phyloP scores from a whole-genome alignment of 148 eudicot genomes.

The Bassia scoparia region DNA sequence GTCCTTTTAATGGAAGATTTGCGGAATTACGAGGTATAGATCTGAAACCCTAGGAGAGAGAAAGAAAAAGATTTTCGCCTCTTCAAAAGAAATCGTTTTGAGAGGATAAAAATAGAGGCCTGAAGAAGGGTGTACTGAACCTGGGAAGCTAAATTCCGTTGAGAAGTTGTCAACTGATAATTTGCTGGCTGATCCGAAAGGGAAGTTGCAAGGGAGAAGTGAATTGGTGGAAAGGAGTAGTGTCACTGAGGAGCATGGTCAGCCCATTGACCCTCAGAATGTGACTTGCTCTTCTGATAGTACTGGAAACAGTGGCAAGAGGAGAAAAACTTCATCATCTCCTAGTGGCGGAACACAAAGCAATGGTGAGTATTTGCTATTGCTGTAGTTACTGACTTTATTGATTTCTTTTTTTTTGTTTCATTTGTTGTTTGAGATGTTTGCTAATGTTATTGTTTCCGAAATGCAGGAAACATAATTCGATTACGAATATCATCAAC shows the following conservation, averaged over 20 bases:
- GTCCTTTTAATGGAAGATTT: too few relatives aligned
- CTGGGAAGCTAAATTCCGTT: slow-evolving; percentile 23
- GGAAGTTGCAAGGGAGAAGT: slow-evolving; percentile 16
- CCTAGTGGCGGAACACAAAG: slow-evolving; percentile 21
- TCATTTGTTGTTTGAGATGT: neutral
- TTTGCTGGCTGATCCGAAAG: neutral
- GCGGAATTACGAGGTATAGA: too few relatives aligned
- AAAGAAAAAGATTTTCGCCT: too few relatives aligned
- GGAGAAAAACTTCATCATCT: slow-evolving; percentile 40
- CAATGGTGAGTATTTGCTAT: slow-evolving; percentile 38
- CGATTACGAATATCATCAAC: slow-evolving; percentile 43
- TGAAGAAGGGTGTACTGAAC: slow-evolving; percentile 17
- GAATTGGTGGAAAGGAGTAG: slow-evolving; percentile 56
- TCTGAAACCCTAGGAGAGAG: too few relatives aligned
- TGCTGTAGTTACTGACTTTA: neutral
- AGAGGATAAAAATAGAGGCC: slow-evolving; percentile 14
- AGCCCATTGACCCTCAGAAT: slow-evolving; percentile 33
- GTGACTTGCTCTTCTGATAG: slow-evolving; percentile 68
- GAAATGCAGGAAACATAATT: slow-evolving; percentile 47
- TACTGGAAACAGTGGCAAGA: slow-evolving; percentile 68
- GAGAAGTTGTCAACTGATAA: slow-evolving; percentile 16
- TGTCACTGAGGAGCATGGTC: slow-evolving; percentile 70
- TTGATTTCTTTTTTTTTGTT: neutral
- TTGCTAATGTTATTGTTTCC: neutral
- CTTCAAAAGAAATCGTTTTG: too few relatives aligned